These are phyloP conservation scores for Microbotryum scabiosae DNA, from an alignment of 1,284 basidiomycete genomes.

Conservation along the genomic window DNA sequence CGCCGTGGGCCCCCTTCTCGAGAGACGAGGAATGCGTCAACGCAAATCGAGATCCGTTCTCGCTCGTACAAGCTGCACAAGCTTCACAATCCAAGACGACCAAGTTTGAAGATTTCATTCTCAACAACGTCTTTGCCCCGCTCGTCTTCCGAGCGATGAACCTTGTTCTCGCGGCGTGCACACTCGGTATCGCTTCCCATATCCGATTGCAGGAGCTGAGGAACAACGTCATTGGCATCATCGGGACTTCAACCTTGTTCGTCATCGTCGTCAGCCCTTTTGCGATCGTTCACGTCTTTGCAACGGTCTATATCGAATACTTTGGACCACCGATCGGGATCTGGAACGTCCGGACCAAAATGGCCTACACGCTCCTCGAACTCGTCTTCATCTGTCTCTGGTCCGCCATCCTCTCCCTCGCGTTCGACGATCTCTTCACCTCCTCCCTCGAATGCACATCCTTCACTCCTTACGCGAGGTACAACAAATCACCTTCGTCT, in stretches of 20 bases:
- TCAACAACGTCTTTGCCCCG: slow-evolving; percentile 40
- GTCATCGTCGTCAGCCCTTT: slow-evolving; percentile 79
- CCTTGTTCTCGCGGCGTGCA: slow-evolving; percentile 67
- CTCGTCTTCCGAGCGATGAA: slow-evolving; percentile 78
- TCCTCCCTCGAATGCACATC: slow-evolving; percentile 65
- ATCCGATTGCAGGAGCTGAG: slow-evolving; percentile 56
- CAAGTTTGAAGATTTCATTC: slow-evolving; percentile 37
- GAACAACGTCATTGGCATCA: slow-evolving; percentile 53
- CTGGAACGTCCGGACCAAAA: slow-evolving; percentile 72
- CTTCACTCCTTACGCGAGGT: slow-evolving; percentile 35
- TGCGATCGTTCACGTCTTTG: slow-evolving; percentile 75
- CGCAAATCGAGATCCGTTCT: slow-evolving; percentile 20
- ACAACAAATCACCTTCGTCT: slow-evolving; percentile 46
- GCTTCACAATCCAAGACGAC: slow-evolving; percentile 40
- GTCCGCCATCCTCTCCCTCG: slow-evolving; percentile 78
- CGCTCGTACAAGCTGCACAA: slow-evolving; percentile 7
- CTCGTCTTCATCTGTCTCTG: slow-evolving; percentile 75
- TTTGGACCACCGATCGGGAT: slow-evolving; percentile 80
- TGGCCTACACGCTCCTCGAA: slow-evolving; percentile 45
- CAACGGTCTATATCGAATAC: slow-evolving; percentile 70
- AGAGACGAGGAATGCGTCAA: slow-evolving; percentile 1
- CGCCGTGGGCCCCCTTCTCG: slow-evolving; percentile 28
- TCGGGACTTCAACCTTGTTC: slow-evolving; percentile 71
- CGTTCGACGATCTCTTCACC: slow-evolving; percentile 86
- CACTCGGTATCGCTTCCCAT: slow-evolving; percentile 68